A percentile compares a stretch with the other conserved stretches of the same genome.
Evolutionary conservation across 805 yeast species (phyloP).

Genomic region (Yarrowia phangngaensis): DNA sequence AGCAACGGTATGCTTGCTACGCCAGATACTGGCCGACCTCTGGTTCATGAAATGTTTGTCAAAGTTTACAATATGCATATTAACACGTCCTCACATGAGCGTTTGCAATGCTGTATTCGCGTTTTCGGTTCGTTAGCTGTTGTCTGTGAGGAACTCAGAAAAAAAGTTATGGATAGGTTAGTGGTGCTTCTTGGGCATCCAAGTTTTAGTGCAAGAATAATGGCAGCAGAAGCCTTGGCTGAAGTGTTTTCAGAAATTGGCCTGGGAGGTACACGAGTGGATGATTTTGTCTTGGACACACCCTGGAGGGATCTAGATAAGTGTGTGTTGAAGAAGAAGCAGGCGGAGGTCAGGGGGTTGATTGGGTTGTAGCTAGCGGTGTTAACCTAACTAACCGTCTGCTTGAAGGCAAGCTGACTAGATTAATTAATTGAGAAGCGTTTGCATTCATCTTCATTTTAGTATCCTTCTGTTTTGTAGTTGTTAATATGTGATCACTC

Average conservation of each 20-base stretch:
- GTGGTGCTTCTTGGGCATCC: conserved; percentile 4
- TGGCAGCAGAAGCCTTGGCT: conserved; percentile 1
- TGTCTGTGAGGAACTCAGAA: neutral
- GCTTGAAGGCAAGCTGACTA: no score
- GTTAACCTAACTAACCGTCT: no score
- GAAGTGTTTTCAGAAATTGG: neutral
- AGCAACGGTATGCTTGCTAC: conserved; percentile 55
- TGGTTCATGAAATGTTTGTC: conserved; percentile 43
- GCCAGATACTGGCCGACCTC: conserved; percentile 46
- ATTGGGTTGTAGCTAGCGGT: no score
- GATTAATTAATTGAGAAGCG: no score
- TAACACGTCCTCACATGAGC: conserved; percentile 38
- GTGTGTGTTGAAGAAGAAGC: neutral
- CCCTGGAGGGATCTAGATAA: conserved; percentile 20
- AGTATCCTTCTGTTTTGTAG: no score
- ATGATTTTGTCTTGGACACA: conserved; percentile 5
- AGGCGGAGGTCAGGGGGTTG: neutral
- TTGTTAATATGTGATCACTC: no score
- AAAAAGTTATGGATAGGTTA: conserved; percentile 7
- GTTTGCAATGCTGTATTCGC: conserved; percentile 12
- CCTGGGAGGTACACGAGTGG: neutral
- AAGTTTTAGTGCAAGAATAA: neutral
- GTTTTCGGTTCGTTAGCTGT: conserved; percentile 7
- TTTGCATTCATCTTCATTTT: no score
- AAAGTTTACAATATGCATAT: conserved; percentile 54